phyloP scores from a whole-genome alignment of 179 eudicot genomes.

The Beta macrorhiza region DNA sequence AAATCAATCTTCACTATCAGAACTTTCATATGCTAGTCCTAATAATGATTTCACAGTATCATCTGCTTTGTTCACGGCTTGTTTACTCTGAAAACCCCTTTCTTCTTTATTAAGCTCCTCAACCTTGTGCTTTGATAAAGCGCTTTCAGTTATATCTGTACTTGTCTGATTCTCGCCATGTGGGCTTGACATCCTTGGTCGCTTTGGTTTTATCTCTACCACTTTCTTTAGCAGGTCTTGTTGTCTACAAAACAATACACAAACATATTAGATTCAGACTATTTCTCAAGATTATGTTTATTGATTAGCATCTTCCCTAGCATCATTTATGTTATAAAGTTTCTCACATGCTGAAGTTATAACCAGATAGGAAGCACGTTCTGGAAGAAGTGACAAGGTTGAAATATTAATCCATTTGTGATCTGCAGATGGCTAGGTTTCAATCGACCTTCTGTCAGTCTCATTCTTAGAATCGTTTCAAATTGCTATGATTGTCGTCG shows the following conservation, averaged over 20 bases:
- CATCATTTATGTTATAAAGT: background rate
- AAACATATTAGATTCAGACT: background rate
- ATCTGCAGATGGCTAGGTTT: background rate
- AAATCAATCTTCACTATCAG: constrained; percentile 67
- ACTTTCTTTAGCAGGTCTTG: constrained; percentile 81
- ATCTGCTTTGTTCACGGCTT: constrained; percentile 32
- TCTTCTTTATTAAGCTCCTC: constrained; percentile 29
- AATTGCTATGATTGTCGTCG: background rate
- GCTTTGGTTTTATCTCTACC: constrained; percentile 83
- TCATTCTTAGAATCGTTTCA: background rate
- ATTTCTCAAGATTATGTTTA: background rate
- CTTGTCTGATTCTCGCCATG: constrained; percentile 20
- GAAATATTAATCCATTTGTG: background rate
- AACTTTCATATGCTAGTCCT: constrained; percentile 69
- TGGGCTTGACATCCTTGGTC: constrained; percentile 40
- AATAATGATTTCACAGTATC: constrained; percentile 62
- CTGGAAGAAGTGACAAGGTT: background rate
- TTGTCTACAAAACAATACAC: constrained; percentile 46
- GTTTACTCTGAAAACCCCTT: constrained; percentile 27
- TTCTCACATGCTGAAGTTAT: background rate
- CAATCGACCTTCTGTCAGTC: background rate
- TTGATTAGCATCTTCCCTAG: background rate
- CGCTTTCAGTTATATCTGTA: constrained; percentile 14
- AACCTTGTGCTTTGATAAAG: constrained; percentile 18
- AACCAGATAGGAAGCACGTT: background rate